Conservation (phyloP, 768 basidiomycete species). For the Crucibulum laeve region DNA sequence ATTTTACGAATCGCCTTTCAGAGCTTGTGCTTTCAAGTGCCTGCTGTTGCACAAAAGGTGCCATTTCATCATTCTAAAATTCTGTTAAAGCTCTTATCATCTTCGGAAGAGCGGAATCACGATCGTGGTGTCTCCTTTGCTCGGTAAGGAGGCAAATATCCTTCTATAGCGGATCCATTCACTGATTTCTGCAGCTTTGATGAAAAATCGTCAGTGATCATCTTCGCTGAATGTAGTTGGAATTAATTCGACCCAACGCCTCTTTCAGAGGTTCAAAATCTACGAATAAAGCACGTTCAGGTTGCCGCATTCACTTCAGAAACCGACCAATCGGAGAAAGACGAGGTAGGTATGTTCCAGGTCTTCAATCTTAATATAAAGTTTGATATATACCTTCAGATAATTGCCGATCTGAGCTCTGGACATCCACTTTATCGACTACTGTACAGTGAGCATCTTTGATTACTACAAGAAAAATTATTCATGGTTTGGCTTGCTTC, state of each 20-base stretch:
- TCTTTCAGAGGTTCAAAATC: conserved; percentile 54
- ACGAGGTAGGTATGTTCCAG: conserved; percentile 34
- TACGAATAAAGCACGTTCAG: conserved; percentile 48
- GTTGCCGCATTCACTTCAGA: conserved; percentile 69
- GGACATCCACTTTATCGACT: conserved; percentile 55
- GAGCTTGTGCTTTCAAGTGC: conserved; percentile 86
- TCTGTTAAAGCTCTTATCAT: not conserved
- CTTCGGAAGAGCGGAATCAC: conserved; percentile 57
- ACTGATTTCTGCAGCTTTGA: too few species aligned
- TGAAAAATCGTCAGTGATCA: conserved; percentile 77
- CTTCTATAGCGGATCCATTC: too few species aligned
- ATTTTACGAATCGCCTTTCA: conserved; percentile 17
- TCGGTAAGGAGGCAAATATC: conserved; percentile 51
- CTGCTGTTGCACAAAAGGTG: conserved; percentile 65
- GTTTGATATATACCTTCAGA: conserved; percentile 34
- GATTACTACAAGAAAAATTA: not conserved
- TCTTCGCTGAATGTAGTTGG: too few species aligned
- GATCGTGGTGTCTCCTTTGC: conserved; percentile 71
- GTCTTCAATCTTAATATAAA: not conserved
- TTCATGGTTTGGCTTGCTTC: not conserved
- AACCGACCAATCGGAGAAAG: conserved; percentile 47
- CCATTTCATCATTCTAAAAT: not conserved
- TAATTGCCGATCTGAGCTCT: conserved; percentile 55
- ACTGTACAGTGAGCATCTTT: conserved; percentile 61
- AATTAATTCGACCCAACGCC: conserved; percentile 1